Percentiles rank a stretch among this genome's conserved stretches.
Conservation (phyloP, 1,284 basidiomycete species). For the Phylloboletellus chloephorus region DNA sequence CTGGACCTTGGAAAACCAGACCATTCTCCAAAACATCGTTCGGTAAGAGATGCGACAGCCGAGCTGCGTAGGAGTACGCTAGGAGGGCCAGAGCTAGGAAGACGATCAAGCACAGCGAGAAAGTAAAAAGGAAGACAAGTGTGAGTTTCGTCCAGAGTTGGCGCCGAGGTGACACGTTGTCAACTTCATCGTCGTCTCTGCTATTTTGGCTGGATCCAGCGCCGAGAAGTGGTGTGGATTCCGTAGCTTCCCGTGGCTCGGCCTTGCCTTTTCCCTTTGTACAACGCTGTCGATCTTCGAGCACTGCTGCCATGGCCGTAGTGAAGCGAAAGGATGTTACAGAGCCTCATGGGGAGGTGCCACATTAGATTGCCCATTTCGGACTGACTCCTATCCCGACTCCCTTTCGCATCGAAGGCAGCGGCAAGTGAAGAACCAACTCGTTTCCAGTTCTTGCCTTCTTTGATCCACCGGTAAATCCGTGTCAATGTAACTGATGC, state of each 20-base stretch:
- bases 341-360: constrained; percentile 3
- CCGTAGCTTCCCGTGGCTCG: constrained; percentile 24
- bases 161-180: constrained; percentile 15
- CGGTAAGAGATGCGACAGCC: constrained; percentile 47
- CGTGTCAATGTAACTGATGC: constrained; percentile 50
- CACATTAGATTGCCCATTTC: constrained; percentile 3
- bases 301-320: constrained; percentile 21
- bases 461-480: constrained; percentile 37
- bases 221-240: constrained; percentile 32
- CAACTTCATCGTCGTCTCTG: constrained; percentile 13
- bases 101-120: constrained; percentile 38
- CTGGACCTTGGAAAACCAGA: constrained; percentile 56
- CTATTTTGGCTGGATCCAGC: constrained; percentile 19
- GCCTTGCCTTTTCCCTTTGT: constrained; percentile 31
- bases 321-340: constrained; percentile 3
- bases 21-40: constrained; percentile 53
- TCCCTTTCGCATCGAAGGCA: constrained; percentile 35
- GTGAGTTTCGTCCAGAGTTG: constrained; percentile 27
- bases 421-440: constrained; percentile 52
- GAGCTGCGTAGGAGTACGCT: constrained; percentile 59
- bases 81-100: constrained; percentile 44
- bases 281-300: constrained; percentile 12
- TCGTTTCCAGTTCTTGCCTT: constrained; percentile 34
- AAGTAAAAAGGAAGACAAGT: constrained; percentile 30
- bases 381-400: constrained; percentile 7